Conservation (phyloP, 345 rosid species). For the Pugionium dolabratum region DNA sequence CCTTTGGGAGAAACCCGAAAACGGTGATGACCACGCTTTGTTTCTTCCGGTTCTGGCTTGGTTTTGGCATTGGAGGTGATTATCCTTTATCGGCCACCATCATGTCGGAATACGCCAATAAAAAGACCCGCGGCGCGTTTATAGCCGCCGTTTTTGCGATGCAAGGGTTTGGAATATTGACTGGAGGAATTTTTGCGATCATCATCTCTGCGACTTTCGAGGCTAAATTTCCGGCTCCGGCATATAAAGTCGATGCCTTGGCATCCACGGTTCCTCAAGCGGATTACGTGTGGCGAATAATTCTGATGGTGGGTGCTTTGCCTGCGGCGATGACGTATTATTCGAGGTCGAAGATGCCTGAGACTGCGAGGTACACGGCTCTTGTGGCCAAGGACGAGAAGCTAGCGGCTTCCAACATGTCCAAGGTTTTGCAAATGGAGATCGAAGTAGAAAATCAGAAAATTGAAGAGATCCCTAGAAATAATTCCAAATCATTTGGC, state of each 20-base stretch:
- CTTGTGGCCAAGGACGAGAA: constrained; percentile 75
- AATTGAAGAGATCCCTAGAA: constrained; percentile 32
- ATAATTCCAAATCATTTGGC: constrained; percentile 45
- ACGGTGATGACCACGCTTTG: constrained; percentile 65
- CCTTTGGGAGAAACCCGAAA: constrained; percentile 52
- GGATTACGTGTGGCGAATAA: constrained; percentile 80
- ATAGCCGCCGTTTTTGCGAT: constrained; percentile 92
- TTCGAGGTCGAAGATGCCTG: constrained; percentile 88
- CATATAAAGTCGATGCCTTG: constrained; percentile 48
- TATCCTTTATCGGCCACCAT: constrained; percentile 82
- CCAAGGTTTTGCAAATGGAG: constrained; percentile 74
- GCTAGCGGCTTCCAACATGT: constrained; percentile 78
- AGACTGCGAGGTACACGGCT: constrained; percentile 87
- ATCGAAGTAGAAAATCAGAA: constrained; percentile 56
- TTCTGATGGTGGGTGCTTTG: constrained; percentile 77
- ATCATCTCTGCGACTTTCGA: constrained; percentile 54
- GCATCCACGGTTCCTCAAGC: constrained; percentile 68
- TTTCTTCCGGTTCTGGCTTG: constrained; percentile 86
- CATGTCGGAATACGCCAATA: constrained; percentile 86
- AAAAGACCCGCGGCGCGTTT: constrained; percentile 87
- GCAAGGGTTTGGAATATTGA: constrained; percentile 87
- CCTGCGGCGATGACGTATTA: constrained; percentile 82
- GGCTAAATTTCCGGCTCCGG: constrained; percentile 51
- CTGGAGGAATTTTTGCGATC: constrained; percentile 72
- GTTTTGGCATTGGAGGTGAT: constrained; percentile 83